Conservation (phyloP, 75 land plant genomes). For the Cryptomeria japonica region DNA sequence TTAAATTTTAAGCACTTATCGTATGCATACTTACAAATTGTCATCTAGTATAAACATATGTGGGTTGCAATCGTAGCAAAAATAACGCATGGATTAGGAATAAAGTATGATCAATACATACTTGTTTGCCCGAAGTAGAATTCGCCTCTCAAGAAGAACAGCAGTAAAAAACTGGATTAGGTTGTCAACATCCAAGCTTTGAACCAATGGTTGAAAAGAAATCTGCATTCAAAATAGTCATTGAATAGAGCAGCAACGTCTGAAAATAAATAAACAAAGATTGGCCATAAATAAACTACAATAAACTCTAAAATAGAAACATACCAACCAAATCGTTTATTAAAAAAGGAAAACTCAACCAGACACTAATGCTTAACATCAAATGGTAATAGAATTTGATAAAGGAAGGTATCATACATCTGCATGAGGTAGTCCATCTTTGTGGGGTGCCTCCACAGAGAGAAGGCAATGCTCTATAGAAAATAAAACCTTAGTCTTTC, state of each 20-base stretch:
- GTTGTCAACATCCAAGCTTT: conserved; percentile 95
- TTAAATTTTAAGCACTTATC: not conserved
- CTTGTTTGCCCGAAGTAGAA: conserved; percentile 90
- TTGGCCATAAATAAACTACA: not conserved
- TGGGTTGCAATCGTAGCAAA: not conserved
- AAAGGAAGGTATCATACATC: conserved; percentile 55
- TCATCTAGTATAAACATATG: not conserved
- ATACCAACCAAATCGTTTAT: not conserved
- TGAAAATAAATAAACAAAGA: conserved; percentile 13
- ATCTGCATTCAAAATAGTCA: conserved; percentile 52
- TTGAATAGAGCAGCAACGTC: conserved; percentile 11
- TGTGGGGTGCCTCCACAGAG: conserved; percentile 80
- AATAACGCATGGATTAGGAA: not conserved
- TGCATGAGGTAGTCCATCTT: conserved; percentile 91
- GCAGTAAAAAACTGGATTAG: conserved; percentile 81
- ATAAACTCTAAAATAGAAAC: conserved; percentile 5
- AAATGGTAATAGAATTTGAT: conserved; percentile 4
- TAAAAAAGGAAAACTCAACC: not conserved
- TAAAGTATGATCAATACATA: conserved; percentile 25
- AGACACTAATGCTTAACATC: not conserved
- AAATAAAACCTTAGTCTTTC: conserved; percentile 74
- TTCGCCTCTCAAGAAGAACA: conserved; percentile 86
- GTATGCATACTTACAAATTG: not conserved
- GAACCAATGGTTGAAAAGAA: conserved; percentile 90
- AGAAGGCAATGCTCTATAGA: conserved; percentile 81